A percentile compares a stretch with the other conserved stretches of the same genome.
Evolutionary conservation across 2,329 filamentous ascomycete genomes (phyloP).

Genomic region (Parastagonospora nodorum): DNA sequence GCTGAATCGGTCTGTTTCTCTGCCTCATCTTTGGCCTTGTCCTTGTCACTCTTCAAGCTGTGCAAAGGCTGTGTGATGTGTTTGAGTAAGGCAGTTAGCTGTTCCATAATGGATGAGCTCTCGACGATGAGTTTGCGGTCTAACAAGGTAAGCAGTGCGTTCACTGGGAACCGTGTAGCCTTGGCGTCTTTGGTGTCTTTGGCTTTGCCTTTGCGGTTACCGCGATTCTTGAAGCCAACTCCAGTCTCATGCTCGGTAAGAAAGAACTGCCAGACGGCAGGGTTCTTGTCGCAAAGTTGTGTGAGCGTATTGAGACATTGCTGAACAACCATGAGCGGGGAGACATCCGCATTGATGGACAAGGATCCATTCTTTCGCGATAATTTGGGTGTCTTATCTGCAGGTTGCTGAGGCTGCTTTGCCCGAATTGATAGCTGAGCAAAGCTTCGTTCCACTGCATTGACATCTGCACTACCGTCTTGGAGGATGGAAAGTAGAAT

Average conservation of each 20-base stretch:
- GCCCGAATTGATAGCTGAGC: slow-evolving; percentile 89
- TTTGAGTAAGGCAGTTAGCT: slow-evolving; percentile 83
- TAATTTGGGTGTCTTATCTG: slow-evolving; percentile 81
- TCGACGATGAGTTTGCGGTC: slow-evolving; percentile 97
- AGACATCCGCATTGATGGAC: slow-evolving; percentile 79
- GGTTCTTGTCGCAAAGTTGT: slow-evolving; percentile 82
- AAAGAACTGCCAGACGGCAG: slow-evolving; percentile 89
- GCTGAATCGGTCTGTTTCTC: slow-evolving; percentile 35
- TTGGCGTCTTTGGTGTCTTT: slow-evolving; percentile 86
- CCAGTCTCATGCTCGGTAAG: slow-evolving; percentile 88
- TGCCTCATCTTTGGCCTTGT: slow-evolving; percentile 60
- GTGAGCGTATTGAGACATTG: slow-evolving; percentile 88
- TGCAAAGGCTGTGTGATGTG: slow-evolving; percentile 87
- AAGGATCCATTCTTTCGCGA: slow-evolving; percentile 74
- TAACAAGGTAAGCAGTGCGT: slow-evolving; percentile 83
- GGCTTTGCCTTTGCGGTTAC: slow-evolving; percentile 82
- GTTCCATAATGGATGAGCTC: slow-evolving; percentile 95
- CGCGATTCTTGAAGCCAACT: slow-evolving; percentile 74
- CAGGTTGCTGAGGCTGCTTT: slow-evolving; percentile 67
- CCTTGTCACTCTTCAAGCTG: slow-evolving; percentile 82
- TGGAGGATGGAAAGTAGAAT: slow-evolving; percentile 91
- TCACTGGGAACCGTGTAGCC: slow-evolving; percentile 86
- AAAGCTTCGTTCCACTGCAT: slow-evolving; percentile 94
- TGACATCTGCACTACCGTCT: slow-evolving; percentile 91
- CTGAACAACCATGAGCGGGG: slow-evolving; percentile 91